Base-by-base conservation (phyloP, 2,329 filamentous ascomycete genomes). In the Paraphaeosphaeria minitans region DNA sequence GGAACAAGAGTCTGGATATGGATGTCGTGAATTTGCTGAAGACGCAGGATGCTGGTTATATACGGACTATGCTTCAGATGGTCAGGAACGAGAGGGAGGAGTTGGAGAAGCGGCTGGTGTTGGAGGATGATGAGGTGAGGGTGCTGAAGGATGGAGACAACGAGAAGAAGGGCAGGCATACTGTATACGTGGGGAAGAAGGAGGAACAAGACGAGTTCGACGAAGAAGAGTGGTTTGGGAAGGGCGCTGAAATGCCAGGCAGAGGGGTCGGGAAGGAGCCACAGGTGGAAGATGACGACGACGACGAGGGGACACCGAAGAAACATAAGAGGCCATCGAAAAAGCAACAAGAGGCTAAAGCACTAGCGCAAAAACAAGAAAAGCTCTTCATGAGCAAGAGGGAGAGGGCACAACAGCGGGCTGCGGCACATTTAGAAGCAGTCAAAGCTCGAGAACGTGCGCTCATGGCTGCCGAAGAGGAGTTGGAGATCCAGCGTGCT, bases 11-110 rank as follows among this genome's bases (percentile, higher is more conserved):
- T 42, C 70, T 86, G 54, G 82, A 79, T 60, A 76, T 81, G 59
- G 85, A 87, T 61, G 84, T 86, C 41, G 85, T 88, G 46, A 85
- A 85, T 74, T 73, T 89, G 67, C 78, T 89, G 61, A 89, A 89
- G 79, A 88, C 85, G 31, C 87, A 89, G 75, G 87, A 89, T 77
- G 81, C 80, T 12, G 85, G 84, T 6, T 89, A 89, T 66, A 74
- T 89, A 51, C 77, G 85, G 65, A 87, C 84, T 13, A 81, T 85
- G 67, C 76, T 84, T 71, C 84, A 86, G 76, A 80, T 81, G 71
- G 80, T 83, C 14, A 77, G 82, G 60, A 81, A 82, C 63, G 79
- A 86, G 76, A 78, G 82, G 58, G 80, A 83, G 69, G 79, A 81
- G 69, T 60, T 85, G 52, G 74, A 84, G 65, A 63, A 74, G 60